phyloP scores from a whole-genome alignment of 495 filamentous ascomycete genomes.

The Talaromyces stipitatus region DNA sequence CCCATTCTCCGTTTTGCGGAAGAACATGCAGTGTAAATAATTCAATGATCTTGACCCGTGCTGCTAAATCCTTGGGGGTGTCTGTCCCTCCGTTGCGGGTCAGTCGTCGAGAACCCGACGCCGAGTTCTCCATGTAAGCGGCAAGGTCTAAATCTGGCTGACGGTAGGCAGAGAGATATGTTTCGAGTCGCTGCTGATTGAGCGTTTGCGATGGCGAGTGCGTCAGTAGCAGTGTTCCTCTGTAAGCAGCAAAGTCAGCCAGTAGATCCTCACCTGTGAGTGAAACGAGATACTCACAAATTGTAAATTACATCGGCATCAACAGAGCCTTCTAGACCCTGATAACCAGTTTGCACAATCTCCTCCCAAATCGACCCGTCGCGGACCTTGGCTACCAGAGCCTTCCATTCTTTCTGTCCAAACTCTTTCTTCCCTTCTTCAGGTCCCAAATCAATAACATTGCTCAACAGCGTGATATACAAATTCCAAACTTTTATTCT shows the following conservation, averaged over 20 bases:
- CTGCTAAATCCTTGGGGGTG: constrained; percentile 67
- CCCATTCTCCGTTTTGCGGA: constrained; percentile 86
- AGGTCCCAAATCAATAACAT: constrained; percentile 76
- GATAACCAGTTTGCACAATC: constrained; percentile 77
- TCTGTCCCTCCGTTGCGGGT: constrained; percentile 51
- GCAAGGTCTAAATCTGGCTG: constrained; percentile 61
- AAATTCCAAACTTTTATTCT: constrained; percentile 95
- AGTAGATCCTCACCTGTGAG: neutral
- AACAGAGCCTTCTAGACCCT: constrained; percentile 77
- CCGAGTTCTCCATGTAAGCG: constrained; percentile 41
- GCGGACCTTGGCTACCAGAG: constrained; percentile 68
- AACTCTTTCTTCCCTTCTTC: constrained; percentile 85
- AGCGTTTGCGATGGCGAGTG: constrained; percentile 75
- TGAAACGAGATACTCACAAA: constrained; percentile 44
- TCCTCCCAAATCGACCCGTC: constrained; percentile 90
- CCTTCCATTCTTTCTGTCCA: constrained; percentile 75
- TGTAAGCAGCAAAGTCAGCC: constrained; percentile 15
- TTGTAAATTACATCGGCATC: constrained; percentile 94
- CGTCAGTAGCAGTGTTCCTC: constrained; percentile 78
- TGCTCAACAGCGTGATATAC: constrained; percentile 88
- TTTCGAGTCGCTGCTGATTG: constrained; percentile 84
- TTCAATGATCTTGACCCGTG: constrained; percentile 82
- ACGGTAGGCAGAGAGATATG: constrained; percentile 73
- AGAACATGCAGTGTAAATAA: constrained; percentile 91
- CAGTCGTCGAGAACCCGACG: constrained; percentile 20